These are phyloP conservation scores for Malassezia furfur DNA, from an alignment of 1,284 basidiomycete species.

Conservation along the genomic window DNA sequence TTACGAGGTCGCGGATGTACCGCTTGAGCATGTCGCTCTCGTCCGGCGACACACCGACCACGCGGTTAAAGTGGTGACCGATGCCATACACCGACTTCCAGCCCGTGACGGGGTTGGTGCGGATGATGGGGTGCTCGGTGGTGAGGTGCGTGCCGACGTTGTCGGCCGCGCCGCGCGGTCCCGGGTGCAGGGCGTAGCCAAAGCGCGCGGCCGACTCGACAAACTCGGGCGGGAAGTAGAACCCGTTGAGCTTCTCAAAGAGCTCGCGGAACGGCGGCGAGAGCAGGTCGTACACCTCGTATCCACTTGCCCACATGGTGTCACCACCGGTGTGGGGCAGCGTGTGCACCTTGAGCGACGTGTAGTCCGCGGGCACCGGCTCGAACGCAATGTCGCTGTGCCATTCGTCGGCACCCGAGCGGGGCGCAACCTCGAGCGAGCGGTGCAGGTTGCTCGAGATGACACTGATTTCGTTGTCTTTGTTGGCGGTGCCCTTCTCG, in stretches of 20 bases:
- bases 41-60: conserved; percentile 57
- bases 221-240: conserved; percentile 21
- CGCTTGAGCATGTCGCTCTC: conserved; percentile 56
- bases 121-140: conserved; percentile 53
- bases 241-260: conserved; percentile 50
- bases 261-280: conserved; percentile 56
- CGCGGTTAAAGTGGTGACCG: conserved; percentile 53
- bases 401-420: conserved; percentile 16
- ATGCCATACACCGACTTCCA: conserved; percentile 62
- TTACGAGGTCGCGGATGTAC: conserved; percentile 50
- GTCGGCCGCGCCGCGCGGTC: conserved; percentile 50
- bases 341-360: conserved; percentile 35
- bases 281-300: conserved; percentile 60
- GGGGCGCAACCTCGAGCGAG: background rate
- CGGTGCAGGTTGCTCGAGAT: conserved; percentile 21
- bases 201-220: conserved; percentile 20
- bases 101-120: conserved; percentile 57
- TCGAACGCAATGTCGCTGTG: conserved; percentile 63
- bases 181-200: conserved; percentile 37
- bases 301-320: conserved; percentile 53
- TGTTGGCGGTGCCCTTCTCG: conserved; percentile 20
- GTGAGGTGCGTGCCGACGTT: conserved; percentile 57
- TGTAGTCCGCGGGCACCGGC: conserved; percentile 59
- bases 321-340: conserved; percentile 21
- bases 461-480: conserved; percentile 31